Conservation (phyloP, 257 asterid genomes). For the Fraxinus anomala region DNA sequence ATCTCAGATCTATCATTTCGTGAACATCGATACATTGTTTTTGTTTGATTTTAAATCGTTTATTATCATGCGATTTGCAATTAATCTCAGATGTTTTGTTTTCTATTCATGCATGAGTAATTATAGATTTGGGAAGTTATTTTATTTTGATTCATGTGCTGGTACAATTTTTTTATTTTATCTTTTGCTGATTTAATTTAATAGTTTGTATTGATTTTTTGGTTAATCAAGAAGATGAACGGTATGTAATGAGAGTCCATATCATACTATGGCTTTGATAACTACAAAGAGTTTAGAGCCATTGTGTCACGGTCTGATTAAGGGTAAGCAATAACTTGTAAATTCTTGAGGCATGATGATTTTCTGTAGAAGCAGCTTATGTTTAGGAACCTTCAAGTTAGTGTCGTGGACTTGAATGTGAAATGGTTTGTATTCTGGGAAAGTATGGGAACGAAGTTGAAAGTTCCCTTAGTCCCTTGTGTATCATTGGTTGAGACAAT, state of each 20-base stretch:
- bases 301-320: neutral
- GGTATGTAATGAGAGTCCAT: neutral
- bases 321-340: neutral
- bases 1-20: neutral
- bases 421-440: neutral
- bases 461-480: neutral
- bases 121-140: neutral
- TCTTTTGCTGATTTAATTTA: neutral
- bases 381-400: neutral
- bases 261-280: neutral
- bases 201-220: neutral
- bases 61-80: neutral
- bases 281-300: neutral
- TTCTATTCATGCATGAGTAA: neutral
- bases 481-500: neutral
- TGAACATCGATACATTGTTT: neutral
- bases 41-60: neutral
- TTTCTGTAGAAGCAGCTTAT: neutral
- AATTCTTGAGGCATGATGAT: conserved; percentile 4
- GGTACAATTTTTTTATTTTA: neutral
- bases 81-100: neutral
- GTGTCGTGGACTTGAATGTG: neutral
- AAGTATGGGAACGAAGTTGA: neutral
- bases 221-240: too few species aligned
- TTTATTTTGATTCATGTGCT: neutral